Evolutionary conservation across 305 asterid genomes (phyloP).

Genomic region (Fraxinus velutina): DNA sequence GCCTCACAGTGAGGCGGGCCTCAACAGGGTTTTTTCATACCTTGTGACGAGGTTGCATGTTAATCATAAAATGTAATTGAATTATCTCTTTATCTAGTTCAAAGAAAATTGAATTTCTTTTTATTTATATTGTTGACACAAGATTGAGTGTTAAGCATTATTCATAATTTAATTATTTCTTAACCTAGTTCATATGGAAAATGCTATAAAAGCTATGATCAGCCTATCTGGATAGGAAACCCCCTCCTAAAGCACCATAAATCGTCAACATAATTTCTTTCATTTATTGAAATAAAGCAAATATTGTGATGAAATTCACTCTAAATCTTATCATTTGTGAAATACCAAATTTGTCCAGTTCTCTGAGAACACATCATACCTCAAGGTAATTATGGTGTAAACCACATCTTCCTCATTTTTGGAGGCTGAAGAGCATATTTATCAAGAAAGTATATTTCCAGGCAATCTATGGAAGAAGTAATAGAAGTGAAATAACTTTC

Average conservation of each 20-base stretch:
- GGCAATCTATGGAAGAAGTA: neutral
- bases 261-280: neutral
- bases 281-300: neutral
- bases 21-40: no score
- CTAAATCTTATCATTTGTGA: neutral
- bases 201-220: neutral
- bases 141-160: neutral
- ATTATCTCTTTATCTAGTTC: neutral
- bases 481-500: neutral
- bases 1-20: no score
- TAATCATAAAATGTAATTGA: neutral
- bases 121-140: neutral
- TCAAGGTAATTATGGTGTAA: constrained; percentile 2
- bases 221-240: neutral
- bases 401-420: neutral
- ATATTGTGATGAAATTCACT: neutral
- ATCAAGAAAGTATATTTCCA: neutral
- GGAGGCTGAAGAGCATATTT: neutral
- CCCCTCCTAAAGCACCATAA: neutral
- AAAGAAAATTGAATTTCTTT: neutral
- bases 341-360: neutral
- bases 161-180: neutral
- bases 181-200: neutral
- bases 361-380: neutral
- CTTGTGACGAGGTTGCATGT: neutral